Conservation (phyloP, 1,284 basidiomycete genomes). For the Austroboletus novae-zelandiae region DNA sequence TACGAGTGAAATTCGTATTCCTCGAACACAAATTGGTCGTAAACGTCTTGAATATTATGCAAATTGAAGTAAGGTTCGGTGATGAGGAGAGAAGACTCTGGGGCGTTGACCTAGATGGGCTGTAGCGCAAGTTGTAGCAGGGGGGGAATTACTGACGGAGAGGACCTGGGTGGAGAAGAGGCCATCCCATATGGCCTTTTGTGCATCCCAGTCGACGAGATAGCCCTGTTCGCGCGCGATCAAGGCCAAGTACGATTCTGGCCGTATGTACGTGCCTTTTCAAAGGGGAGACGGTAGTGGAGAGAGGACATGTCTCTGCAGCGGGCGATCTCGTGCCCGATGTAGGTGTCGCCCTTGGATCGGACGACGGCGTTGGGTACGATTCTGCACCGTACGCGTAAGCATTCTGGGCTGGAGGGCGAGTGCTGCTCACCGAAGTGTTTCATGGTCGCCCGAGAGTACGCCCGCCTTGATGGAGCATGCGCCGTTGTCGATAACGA, state of each 20-base stretch:
- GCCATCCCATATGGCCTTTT: conserved; percentile 89
- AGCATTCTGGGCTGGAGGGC: not conserved
- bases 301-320: conserved; percentile 79
- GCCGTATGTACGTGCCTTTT: conserved; percentile 57
- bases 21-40: conserved; percentile 94
- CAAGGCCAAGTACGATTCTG: conserved; percentile 1
- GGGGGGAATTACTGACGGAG: conserved; percentile 48
- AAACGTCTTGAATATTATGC: conserved; percentile 85
- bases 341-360: conserved; percentile 80
- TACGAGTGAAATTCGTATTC: conserved; percentile 92
- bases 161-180: conserved; percentile 72
- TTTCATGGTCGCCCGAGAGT: conserved; percentile 30
- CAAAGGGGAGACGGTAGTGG: conserved; percentile 80
- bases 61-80: conserved; percentile 95
- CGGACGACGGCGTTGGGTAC: conserved; percentile 79
- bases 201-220: conserved; percentile 88
- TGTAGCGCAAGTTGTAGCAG: not conserved
- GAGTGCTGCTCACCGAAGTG: conserved; percentile 15
- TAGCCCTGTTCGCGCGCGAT: conserved; percentile 62
- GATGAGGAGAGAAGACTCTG: conserved; percentile 72
- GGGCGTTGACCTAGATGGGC: conserved; percentile 63
- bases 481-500: conserved; percentile 86
- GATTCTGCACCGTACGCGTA: conserved; percentile 47
- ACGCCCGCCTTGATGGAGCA: conserved; percentile 77
- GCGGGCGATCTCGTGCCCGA: conserved; percentile 75